A percentile compares a stretch with the other conserved stretches of the same genome.
phyloP scores from a whole-genome alignment of 2,329 filamentous ascomycete species.

The Xylariales sp. region DNA sequence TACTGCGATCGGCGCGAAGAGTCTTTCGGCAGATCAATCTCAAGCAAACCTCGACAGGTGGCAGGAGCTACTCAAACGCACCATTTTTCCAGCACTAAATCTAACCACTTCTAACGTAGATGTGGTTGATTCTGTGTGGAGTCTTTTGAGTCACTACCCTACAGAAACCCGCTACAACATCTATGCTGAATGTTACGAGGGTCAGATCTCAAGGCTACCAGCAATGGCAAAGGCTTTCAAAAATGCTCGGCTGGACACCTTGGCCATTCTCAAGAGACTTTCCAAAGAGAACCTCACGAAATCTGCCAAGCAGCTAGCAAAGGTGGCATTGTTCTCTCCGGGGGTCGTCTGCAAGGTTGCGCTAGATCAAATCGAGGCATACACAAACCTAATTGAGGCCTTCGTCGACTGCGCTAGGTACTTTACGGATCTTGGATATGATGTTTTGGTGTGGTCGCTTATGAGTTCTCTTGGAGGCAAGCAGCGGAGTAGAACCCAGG shows the following conservation, averaged over 20 bases:
- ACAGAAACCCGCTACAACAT: conserved; percentile 76
- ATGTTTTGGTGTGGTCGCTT: conserved; percentile 88
- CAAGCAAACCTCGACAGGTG: conserved; percentile 70
- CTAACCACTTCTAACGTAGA: conserved; percentile 81
- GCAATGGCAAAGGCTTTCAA: conserved; percentile 77
- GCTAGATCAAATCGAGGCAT: conserved; percentile 86
- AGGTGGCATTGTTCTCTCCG: conserved; percentile 86
- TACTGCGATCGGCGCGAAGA: conserved; percentile 77
- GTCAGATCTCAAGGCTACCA: conserved; percentile 69
- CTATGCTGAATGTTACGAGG: conserved; percentile 90
- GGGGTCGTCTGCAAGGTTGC: conserved; percentile 88
- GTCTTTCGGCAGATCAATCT: conserved; percentile 65
- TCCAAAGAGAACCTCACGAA: conserved; percentile 80
- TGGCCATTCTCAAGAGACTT: conserved; percentile 82
- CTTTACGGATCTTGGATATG: conserved; percentile 88
- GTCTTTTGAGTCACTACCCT: conserved; percentile 74
- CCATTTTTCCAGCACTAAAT: conserved; percentile 85
- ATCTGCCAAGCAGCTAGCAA: conserved; percentile 85
- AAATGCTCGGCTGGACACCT: conserved; percentile 71
- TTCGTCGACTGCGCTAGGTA: conserved; percentile 94
- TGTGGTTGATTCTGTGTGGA: conserved; percentile 81
- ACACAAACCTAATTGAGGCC: conserved; percentile 90
- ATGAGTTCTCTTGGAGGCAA: conserved; percentile 67
- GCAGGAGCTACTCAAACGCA: conserved; percentile 76
- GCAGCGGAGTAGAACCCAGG: conserved; percentile 58